These are phyloP conservation scores for Solanum hybrid DNA, from an alignment of 305 asterid genomes.

Conservation along the genomic window DNA sequence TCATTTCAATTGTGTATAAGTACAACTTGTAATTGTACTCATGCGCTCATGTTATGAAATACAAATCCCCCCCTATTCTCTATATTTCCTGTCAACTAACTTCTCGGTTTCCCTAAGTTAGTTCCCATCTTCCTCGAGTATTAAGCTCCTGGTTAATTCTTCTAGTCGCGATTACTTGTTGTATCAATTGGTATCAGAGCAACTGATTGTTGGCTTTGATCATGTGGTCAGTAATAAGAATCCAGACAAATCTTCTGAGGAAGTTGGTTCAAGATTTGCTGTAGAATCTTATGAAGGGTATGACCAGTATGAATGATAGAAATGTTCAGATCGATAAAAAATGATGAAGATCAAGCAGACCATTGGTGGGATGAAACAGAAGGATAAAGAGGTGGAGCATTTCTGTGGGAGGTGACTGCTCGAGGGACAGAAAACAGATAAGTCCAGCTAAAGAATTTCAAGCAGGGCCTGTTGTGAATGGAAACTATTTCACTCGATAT, in stretches of 20 bases:
- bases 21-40: background rate
- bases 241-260: background rate
- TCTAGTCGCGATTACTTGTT: background rate
- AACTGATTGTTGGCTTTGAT: background rate
- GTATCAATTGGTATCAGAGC: background rate
- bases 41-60: background rate
- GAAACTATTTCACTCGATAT: background rate
- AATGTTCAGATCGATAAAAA: background rate
- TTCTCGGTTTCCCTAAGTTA: background rate
- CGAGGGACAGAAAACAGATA: background rate
- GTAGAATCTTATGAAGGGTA: background rate
- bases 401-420: background rate
- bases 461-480: background rate
- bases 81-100: background rate
- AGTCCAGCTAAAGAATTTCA: background rate
- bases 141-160: background rate
- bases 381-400: background rate
- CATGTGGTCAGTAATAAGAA: background rate
- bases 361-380: background rate
- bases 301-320: background rate
- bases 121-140: background rate
- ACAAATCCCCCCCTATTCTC: background rate
- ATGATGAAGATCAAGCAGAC: background rate
- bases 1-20: background rate
- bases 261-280: background rate